Evolutionary conservation across 2,329 filamentous ascomycete species (phyloP), one percentile per base, ranked within the genome.

Genomic region (Phyllachora maydis): DNA sequence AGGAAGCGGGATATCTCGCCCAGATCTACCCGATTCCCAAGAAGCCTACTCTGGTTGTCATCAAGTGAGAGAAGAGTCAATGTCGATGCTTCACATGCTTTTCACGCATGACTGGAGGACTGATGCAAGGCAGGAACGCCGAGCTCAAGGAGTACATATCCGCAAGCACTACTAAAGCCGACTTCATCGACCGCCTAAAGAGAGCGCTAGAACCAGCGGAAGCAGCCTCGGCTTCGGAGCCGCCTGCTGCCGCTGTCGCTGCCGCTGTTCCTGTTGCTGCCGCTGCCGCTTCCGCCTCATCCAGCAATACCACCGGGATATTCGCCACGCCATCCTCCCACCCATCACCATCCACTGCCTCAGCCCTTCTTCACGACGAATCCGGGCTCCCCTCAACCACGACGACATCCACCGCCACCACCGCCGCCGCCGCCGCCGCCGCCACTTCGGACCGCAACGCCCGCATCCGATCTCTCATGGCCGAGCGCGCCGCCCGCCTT

Each of bases 11-110:
- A 5, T 90, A 81, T 38, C 56, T 95, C 9, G 64, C 71, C 7
- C 77, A 78, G 21, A 77, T 92, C 37, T 90, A 79, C 37, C 77
- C 79, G 0, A 53, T 92, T n/a, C 62, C 66, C 1, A 67, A 67
- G 33, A 67, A 68, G n/a, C 83, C 85, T 0, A 75, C 75, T 2
- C 49, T 92, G 6, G 61, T 92, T 10, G 54, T 90, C 11, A 83
- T 92, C 35, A 67, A 71, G n/a, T n/a, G n/a, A n/a, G n/a, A n/a
- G n/a, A n/a, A n/a, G n/a, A n/a, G n/a, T n/a, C n/a, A n/a, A n/a
- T n/a, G n/a, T n/a, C n/a, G n/a, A n/a, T n/a, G n/a, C n/a, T n/a
- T n/a, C n/a, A n/a, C n/a, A n/a, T n/a, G 4, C 8, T 13, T 18
- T 19, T 10, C 4, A 11, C n/a, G 3, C 7, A 8, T n/a, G 9